phyloP scores from a whole-genome alignment of 345 rosid genomes.

The Noccaea caerulescens region DNA sequence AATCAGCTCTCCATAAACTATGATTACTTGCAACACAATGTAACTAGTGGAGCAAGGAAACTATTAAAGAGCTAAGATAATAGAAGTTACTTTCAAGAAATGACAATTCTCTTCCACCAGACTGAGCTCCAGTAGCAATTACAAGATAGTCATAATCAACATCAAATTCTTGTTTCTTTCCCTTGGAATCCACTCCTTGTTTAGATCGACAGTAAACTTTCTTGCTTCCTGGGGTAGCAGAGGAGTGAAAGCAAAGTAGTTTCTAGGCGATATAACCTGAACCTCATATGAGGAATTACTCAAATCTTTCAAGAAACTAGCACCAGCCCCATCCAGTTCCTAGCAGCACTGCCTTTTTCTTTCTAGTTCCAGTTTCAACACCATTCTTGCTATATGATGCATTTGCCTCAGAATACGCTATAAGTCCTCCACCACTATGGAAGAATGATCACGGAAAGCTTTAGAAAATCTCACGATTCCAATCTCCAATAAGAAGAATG shows the following conservation, averaged over 20 bases:
- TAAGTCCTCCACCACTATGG: slow-evolving; percentile 77
- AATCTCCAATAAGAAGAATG: not conserved
- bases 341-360: slow-evolving; percentile 84
- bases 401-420: slow-evolving; percentile 76
- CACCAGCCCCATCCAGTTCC: slow-evolving; percentile 99
- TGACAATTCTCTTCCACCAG: slow-evolving; percentile 80
- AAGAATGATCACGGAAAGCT: too few relatives aligned
- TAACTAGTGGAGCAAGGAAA: not conserved
- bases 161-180: slow-evolving; percentile 55
- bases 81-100: slow-evolving; percentile 72
- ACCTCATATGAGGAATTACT: slow-evolving; percentile 69
- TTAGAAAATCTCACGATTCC: too few relatives aligned
- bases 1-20: not conserved
- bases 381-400: slow-evolving; percentile 43
- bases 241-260: slow-evolving; percentile 97
- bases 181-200: slow-evolving; percentile 48
- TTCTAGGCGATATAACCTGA: slow-evolving; percentile 88
- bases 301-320: slow-evolving; percentile 76
- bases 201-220: slow-evolving; percentile 68
- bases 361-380: slow-evolving; percentile 55
- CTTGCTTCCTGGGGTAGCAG: slow-evolving; percentile 74
- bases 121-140: slow-evolving; percentile 81
- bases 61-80: slow-evolving; percentile 8
- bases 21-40: not conserved
- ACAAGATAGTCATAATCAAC: slow-evolving; percentile 86